A percentile compares a stretch with the other conserved stretches of the same genome.
Evolutionary conservation across 1,284 basidiomycete genomes (phyloP).

Genomic region (Kwoniella shivajii): DNA sequence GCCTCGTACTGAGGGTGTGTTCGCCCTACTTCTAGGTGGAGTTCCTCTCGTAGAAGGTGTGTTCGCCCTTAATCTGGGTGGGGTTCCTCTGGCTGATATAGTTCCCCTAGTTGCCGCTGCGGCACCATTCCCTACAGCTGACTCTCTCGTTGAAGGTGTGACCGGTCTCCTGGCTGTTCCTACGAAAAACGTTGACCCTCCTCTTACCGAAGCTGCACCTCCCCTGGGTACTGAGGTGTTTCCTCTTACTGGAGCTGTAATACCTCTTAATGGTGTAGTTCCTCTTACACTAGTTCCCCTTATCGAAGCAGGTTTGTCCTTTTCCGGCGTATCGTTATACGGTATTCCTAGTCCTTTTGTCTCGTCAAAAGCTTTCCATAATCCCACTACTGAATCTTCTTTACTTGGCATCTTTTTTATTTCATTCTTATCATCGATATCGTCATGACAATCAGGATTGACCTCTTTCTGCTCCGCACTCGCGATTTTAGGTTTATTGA

Average conservation of each 20-base stretch:
- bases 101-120: background rate
- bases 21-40: background rate
- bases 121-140: too few relatives aligned
- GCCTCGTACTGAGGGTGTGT: background rate
- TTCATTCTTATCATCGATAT: background rate
- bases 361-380: constrained; percentile 21
- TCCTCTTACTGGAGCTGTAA: too few relatives aligned
- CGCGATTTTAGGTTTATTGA: background rate
- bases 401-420: constrained; percentile 10
- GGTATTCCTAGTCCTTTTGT: constrained; percentile 3
- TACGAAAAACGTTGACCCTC: too few relatives aligned
- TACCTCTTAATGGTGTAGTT: too few relatives aligned
- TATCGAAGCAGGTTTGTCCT: background rate
- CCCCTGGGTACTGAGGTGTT: too few relatives aligned
- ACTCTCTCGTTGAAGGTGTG: too few relatives aligned
- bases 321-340: constrained; percentile 5
- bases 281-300: too few relatives aligned
- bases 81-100: background rate
- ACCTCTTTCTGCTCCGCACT: background rate
- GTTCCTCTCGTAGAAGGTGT: background rate
- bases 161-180: too few relatives aligned
- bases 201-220: too few relatives aligned
- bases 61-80: too few relatives aligned
- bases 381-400: constrained; percentile 16
- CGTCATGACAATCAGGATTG: background rate